Evolutionary conservation across 2,329 filamentous ascomycete species (phyloP).

Genomic region (Ophiostoma ulmi): DNA sequence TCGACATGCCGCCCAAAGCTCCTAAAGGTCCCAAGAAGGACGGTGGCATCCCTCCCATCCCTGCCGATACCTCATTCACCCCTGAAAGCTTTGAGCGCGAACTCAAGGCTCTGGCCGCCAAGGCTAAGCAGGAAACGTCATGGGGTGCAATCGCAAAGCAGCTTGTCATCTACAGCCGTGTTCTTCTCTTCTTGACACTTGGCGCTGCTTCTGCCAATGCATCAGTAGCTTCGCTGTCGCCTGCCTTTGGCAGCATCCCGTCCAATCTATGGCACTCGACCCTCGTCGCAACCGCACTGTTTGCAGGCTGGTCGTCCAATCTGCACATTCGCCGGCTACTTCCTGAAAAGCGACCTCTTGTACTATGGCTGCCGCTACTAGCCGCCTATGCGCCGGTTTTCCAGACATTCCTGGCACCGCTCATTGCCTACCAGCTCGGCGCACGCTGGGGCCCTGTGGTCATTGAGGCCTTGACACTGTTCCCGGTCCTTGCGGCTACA

Average conservation of each 20-base stretch:
- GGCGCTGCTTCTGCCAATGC: slow-evolving; percentile 62
- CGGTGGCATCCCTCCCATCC: slow-evolving; percentile 26
- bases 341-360: slow-evolving; percentile 42
- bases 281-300: slow-evolving; percentile 60
- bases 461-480: slow-evolving; percentile 68
- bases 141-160: slow-evolving; percentile 37
- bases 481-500: slow-evolving; percentile 62
- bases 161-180: slow-evolving; percentile 39
- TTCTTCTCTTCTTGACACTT: slow-evolving; percentile 47
- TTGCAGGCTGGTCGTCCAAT: slow-evolving; percentile 68
- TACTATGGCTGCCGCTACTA: slow-evolving; percentile 62
- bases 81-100: slow-evolving; percentile 52
- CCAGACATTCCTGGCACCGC: slow-evolving; percentile 33
- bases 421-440: slow-evolving; percentile 44
- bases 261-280: slow-evolving; percentile 65
- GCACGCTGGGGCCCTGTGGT: slow-evolving; percentile 67
- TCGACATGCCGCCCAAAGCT: background rate
- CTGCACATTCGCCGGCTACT: slow-evolving; percentile 48
- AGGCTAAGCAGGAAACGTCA: slow-evolving; percentile 38
- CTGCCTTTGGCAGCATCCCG: slow-evolving; percentile 83
- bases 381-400: slow-evolving; percentile 69
- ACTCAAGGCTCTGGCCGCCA: slow-evolving; percentile 47
- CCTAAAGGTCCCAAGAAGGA: slow-evolving; percentile 5
- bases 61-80: slow-evolving; percentile 39
- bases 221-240: slow-evolving; percentile 72